Evolutionary conservation across 2,329 filamentous ascomycete species (phyloP), one percentile per base, ranked within the genome.

Genomic region (Triangularia verruculosa): DNA sequence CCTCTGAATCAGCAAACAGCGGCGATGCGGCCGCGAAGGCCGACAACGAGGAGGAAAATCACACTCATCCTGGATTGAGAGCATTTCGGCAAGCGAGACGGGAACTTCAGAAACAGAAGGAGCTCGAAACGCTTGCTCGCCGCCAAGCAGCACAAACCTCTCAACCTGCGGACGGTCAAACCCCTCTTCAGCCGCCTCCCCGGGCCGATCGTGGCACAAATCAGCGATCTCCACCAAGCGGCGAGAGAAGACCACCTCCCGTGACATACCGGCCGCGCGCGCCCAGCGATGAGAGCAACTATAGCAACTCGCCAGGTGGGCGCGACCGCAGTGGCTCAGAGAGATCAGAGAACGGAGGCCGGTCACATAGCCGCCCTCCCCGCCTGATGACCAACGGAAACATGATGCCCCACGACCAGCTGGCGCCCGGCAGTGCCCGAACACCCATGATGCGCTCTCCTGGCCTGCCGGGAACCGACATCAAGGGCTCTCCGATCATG

Each of bases 11-110:
- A 8, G 69, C 70, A 7, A 61, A 62, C 1, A 55, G 64, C 7
- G 61, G 27, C 9, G 67, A 64, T 25, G 39, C 64, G 17, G 61
- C 43, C 5, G 64, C 67, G n/a, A 57, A 55, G 24, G 68, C 67
- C 39, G 73, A 70, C 9, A 76, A 73, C 24, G 78, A 80, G 0
- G 78, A 79, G 1, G 62, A 58, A 17, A 30, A 17, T 0, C 74
- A 72, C 27, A 67, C 79, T 7, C 80, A 84, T 63, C 80, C 81
- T 1, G 85, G 84, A 0, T 75, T 86, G 20, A 81, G 79, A 60
- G 82, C 84, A 1, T 87, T 87, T 69, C 78, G 83, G 27, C 83
- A 87, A 69, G 85, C 84, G 1, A 79, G 83, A 11, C 79, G 83
- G 12, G 83, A 87, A 61, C 74, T 86, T 15, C 84, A 86, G 67